Evolutionary conservation across 495 filamentous ascomycete genomes (phyloP).

Genomic region (Penicillium salamii): DNA sequence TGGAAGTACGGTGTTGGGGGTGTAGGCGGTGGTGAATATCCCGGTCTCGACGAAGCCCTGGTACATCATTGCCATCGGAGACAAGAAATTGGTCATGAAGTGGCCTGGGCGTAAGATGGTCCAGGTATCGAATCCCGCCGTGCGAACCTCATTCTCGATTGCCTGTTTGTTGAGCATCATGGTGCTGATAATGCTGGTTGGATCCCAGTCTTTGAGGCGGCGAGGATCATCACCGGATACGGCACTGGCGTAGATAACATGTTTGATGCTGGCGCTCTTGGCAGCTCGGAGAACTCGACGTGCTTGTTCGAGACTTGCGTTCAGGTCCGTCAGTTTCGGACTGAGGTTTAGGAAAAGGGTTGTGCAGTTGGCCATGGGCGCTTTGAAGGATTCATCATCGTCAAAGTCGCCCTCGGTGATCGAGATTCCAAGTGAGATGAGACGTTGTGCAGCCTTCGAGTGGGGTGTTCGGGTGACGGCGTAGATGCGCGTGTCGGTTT

Average conservation of each 20-base stretch:
- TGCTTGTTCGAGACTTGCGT: slow-evolving; percentile 34
- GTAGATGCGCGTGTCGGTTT: slow-evolving; percentile 38
- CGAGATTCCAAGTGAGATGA: slow-evolving; percentile 35
- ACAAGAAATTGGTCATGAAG: slow-evolving; percentile 52
- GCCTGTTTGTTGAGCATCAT: slow-evolving; percentile 32
- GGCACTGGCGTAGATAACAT: slow-evolving; percentile 22
- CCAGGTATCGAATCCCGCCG: slow-evolving; percentile 34
- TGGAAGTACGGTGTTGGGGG: slow-evolving; percentile 28
- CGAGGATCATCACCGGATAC: slow-evolving; percentile 23
- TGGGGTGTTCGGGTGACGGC: slow-evolving; percentile 17
- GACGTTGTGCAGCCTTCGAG: neutral
- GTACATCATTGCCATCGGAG: slow-evolving; percentile 34
- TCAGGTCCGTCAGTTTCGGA: slow-evolving; percentile 21
- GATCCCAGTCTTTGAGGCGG: slow-evolving; percentile 22
- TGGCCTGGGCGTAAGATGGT: slow-evolving; percentile 44
- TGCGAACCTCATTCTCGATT: slow-evolving; percentile 33
- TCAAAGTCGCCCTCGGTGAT: slow-evolving; percentile 41
- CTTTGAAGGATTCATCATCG: slow-evolving; percentile 32
- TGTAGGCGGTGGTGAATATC: slow-evolving; percentile 30
- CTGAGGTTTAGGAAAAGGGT: slow-evolving; percentile 48
- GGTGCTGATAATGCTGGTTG: slow-evolving; percentile 18
- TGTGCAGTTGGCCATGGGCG: slow-evolving; percentile 38
- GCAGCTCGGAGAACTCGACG: slow-evolving; percentile 32
- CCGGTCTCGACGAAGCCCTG: slow-evolving; percentile 34
- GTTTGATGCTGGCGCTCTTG: too few relatives aligned